Evolutionary conservation across 176 grass and related monocot species (phyloP), one percentile per base, ranked within the genome.

Genomic region (Oryza nivara): DNA sequence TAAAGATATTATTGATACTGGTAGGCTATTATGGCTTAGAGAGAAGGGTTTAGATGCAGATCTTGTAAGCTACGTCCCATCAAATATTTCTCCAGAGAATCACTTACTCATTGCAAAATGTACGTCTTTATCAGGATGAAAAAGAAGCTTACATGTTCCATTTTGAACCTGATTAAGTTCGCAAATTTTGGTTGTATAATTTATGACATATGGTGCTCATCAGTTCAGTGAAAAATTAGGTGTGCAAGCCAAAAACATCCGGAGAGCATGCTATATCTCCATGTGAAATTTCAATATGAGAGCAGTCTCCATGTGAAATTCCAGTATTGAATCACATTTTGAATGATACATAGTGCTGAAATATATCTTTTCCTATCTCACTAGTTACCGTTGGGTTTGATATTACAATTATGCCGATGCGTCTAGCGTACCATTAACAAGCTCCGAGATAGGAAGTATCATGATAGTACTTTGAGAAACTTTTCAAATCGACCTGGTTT

Each of bases 1-100:
- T 73, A 98, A 95, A 88, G 91, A 98, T 85, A 92, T 95, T 49
- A 94, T 95, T 19, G 93, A 95, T 52, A 87, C 74, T 0, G 87
- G 89, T 0, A 86, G 89, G 83, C 51, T 98, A 9, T 34, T 91
- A 58, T 90, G 89, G 87, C 87, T 98, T 19, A 93, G 86, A 73
- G 70, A 85, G 9, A 87, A 87, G 58, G 89, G 91, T 61, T 64
- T 93, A 12, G 83, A 73, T 34, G 93, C 86, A 68, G 76, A 93
- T 67, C 91, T 98, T 78, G 80, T 95, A 67, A 92, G 86, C 54
- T 98, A 95, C 64, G 89, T 95, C 80, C 45, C 87, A 22, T 85
- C 80, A 26, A 89, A 83, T 34, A 76, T 98, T 83, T 95, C 96
- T 23, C 96, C 93, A 3, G 93, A 98, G 68, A 94, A 98, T 56